Evolutionary conservation across 1,139 yeast species (phyloP), one percentile per base, ranked within the genome.

Genomic region (Blastobotrys petasosporus): DNA sequence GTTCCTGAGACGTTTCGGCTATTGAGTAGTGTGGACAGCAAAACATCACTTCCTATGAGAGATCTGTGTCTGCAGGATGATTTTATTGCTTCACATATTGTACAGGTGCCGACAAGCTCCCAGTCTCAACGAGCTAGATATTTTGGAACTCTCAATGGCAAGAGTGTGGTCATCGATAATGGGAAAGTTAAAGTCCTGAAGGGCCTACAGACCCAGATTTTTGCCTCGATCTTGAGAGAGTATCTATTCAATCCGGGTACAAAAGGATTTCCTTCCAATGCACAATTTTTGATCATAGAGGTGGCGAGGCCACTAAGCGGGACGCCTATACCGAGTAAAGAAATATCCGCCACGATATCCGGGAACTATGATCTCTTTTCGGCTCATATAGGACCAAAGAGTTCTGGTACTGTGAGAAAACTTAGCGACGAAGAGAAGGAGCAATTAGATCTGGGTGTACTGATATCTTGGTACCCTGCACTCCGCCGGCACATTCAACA

Each of bases 51-150:
- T 3, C 63, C 74, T 1, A 72, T 80, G 47, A 63, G 62, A 12
- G 87, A 83, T 2, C 62, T 81, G 17, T 83, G 90, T 58, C 75
- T 75, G 47, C 74, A 70, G 44, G 81, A 79, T 41, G 90, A 83
- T 28, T 87, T 85, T 59, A 67, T 86, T 7, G 75, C 76, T 44
- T 77, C 88, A 1, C 96, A 87, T 63, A 75, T 87, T 20, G 63
- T 85, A 28, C 67, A 73, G 46, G 53, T 64, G 3, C 57, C 67
- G 1, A 64, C 72, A 7, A 56, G 59, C 36, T 62, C 73, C 1
- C 60, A 74, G 16, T 62, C 71, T 9, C 69, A 70, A 41, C 61
- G 74, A 32, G 66, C 79, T 1, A 69, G 74, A 50, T 64, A 76
- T 29, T 81, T 75, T 58, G 68, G 69, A 44, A 82, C 94, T 0